Evolutionary conservation across 371 early-diverging fungal genomes (phyloP).

Genomic region (Smittium culicis): DNA sequence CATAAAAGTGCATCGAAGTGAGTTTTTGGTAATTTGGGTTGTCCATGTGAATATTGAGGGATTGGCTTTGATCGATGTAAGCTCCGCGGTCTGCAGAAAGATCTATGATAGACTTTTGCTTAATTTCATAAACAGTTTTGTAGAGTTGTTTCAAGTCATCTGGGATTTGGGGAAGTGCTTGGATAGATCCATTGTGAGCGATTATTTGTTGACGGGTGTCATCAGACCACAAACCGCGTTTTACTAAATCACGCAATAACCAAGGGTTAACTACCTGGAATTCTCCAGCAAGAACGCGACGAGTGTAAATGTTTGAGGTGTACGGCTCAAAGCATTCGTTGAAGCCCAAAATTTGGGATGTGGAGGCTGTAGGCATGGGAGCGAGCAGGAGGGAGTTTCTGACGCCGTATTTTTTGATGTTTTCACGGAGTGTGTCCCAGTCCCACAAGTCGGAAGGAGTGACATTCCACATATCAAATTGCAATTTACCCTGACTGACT

Average conservation of each 20-base stretch:
- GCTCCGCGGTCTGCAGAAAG: constrained; percentile 92
- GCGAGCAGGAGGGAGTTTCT: constrained; percentile 96
- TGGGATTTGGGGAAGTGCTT: constrained; percentile 71
- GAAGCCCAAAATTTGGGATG: constrained; percentile 97
- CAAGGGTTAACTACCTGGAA: constrained; percentile 99
- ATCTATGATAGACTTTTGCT: constrained; percentile 74
- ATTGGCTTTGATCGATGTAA: constrained; percentile 98
- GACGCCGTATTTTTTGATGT: constrained; percentile 82
- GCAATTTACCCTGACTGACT: constrained; percentile 83
- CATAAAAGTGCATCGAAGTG: constrained; percentile 99
- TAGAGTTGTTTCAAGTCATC: constrained; percentile 87
- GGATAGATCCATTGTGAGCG: constrained; percentile 90
- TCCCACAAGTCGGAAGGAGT: constrained; percentile 73
- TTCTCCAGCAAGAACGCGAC: constrained; percentile 97
- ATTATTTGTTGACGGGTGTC: constrained; percentile 94
- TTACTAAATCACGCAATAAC: constrained; percentile 87
- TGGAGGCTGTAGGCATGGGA: constrained; percentile 99
- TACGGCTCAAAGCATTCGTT: constrained; percentile 99
- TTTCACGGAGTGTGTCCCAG: constrained; percentile 76
- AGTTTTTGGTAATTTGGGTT: constrained; percentile 83
- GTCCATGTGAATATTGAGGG: constrained; percentile 93
- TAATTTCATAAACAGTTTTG: constrained; percentile 98
- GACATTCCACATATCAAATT: constrained; percentile 90
- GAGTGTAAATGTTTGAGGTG: constrained; percentile 96
- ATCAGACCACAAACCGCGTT: constrained; percentile 90